Evolutionary conservation across 2,329 filamentous ascomycete species (phyloP), one percentile per base, ranked within the genome.

Genomic region (Dactylellina leptospora): DNA sequence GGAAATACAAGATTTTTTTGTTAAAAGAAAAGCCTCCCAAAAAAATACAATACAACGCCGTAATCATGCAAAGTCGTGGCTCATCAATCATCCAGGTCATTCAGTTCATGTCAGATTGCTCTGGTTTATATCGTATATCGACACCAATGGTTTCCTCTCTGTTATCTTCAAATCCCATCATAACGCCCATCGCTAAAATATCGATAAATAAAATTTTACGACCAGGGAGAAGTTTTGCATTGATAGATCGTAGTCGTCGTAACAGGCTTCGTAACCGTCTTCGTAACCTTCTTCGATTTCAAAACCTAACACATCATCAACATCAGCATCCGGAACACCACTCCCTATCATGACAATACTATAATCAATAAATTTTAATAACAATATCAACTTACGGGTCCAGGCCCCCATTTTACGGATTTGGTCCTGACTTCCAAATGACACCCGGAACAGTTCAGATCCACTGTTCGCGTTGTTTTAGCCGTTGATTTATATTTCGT

Each of bases 361-460:
- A 1, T 11, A 40, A 40, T 5, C 18, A 40, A n/a, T 11, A 11
- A 20, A 27, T 38, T 2, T 36, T 1, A 9, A 10, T 36, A 44
- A 13, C 13, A 38, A 44, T 5, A 10, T 47, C 3, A n/a, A 60
- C 63, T 30, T 30, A 69, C 63, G 8, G 48, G 55, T 55, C 48
- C 63, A 11, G 11, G n/a, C 1, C 55, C 55, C 38, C 48, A 55
- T 11, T 11, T 38, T 11, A 33, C 11, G 10, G n/a, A 36, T 27
- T 40, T 55, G 11, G 28, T 22, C 3, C n/a, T 30, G 4, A 70
- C 27, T 4, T 42, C 3, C 18, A 62, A 55, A 22, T 42, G 23
- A 6, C 64, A 70, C 4, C 50, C 50, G 1, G 16, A 20, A 48
- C 64, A 70, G 56, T 60, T 54, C 11, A 45, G 55, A 11, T 56